Evolutionary conservation across 1,139 yeast species (phyloP).

Genomic region (Suhomyces choctaworum): DNA sequence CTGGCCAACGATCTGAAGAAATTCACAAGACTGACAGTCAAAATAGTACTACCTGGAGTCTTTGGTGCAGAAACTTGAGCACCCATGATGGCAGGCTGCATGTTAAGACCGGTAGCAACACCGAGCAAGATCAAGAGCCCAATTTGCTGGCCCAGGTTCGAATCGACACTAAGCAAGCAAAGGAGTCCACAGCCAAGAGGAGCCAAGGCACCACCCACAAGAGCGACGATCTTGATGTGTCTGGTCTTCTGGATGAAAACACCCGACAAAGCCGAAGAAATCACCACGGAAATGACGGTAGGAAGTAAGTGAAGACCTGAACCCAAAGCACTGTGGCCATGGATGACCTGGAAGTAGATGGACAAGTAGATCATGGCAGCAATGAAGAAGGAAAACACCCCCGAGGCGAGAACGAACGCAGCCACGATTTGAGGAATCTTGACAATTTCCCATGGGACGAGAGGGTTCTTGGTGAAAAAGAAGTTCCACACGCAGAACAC

Average conservation of each 20-base stretch:
- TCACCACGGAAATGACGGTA: slow-evolving; percentile 34
- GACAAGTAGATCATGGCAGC: slow-evolving; percentile 14
- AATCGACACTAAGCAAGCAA: slow-evolving; percentile 32
- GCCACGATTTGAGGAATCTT: slow-evolving; percentile 20
- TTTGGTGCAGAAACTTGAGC: slow-evolving; percentile 40
- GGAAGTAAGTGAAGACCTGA: slow-evolving; percentile 44
- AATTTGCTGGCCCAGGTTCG: slow-evolving; percentile 29
- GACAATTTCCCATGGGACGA: slow-evolving; percentile 46
- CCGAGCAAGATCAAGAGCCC: slow-evolving; percentile 39
- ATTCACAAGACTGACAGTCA: slow-evolving; percentile 36
- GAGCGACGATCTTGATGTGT: slow-evolving; percentile 32
- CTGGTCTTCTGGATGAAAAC: slow-evolving; percentile 30
- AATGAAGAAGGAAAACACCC: slow-evolving; percentile 14
- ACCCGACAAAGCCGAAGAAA: slow-evolving; percentile 33
- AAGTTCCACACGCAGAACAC: slow-evolving; percentile 52
- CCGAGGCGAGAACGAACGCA: slow-evolving; percentile 21
- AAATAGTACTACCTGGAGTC: slow-evolving; percentile 37
- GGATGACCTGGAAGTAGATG: slow-evolving; percentile 42
- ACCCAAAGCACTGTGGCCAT: slow-evolving; percentile 33
- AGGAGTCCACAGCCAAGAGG: slow-evolving; percentile 40
- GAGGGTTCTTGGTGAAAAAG: slow-evolving; percentile 42
- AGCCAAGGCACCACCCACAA: slow-evolving; percentile 27
- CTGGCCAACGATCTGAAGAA: slow-evolving; percentile 36
- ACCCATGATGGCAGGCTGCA: slow-evolving; percentile 32
- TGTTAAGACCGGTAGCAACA: slow-evolving; percentile 28